A percentile compares a stretch with the other conserved stretches of the same genome.
Evolutionary conservation across 164 flowering plant species (phyloP).

Genomic region (Litsea cubeba): DNA sequence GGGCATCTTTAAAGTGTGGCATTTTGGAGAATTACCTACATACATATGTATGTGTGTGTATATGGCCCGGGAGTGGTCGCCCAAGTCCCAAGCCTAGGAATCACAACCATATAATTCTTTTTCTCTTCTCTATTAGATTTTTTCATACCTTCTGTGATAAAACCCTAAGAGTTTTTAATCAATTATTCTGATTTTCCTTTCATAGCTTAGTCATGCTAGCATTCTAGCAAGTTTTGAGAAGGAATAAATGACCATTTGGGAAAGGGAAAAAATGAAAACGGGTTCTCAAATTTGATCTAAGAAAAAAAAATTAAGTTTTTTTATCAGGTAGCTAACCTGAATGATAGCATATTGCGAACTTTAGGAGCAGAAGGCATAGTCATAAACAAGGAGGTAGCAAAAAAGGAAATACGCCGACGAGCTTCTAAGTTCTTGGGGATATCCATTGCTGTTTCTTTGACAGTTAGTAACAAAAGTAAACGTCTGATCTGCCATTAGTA

Average conservation of each 20-base stretch:
- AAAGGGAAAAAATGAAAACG: not conserved
- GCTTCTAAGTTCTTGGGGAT: constrained; percentile 87
- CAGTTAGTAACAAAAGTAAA: constrained; percentile 68
- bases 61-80: too few species aligned
- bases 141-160: too few species aligned
- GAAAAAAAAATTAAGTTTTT: too few species aligned
- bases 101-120: too few species aligned
- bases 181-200: too few species aligned
- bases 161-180: too few species aligned
- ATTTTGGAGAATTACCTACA: too few species aligned
- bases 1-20: too few species aligned
- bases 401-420: constrained; percentile 80
- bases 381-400: constrained; percentile 90
- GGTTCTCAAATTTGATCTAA: not conserved
- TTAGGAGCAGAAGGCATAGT: constrained; percentile 85
- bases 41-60: too few species aligned
- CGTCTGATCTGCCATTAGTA: constrained; percentile 61
- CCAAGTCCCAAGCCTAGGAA: too few species aligned
- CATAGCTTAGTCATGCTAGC: not conserved
- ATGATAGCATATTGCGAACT: constrained; percentile 88
- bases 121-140: too few species aligned
- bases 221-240: not conserved
- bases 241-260: not conserved
- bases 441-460: constrained; percentile 80
- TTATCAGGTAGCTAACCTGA: constrained; percentile 49